Evolutionary conservation across 1,139 yeast genomes (phyloP), one percentile per base, ranked within the genome.

Genomic region (Arxiozyma slooffiae): DNA sequence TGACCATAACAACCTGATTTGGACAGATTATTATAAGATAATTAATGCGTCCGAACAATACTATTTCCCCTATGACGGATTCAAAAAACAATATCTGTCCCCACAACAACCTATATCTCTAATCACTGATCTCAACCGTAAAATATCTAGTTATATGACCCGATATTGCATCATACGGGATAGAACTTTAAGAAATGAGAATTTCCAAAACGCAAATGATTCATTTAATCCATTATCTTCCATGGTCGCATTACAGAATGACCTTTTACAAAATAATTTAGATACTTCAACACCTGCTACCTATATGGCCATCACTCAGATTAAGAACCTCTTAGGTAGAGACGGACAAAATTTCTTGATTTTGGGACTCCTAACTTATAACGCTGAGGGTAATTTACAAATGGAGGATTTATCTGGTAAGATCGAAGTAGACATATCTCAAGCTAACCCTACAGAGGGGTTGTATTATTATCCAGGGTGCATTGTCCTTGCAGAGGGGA

Each of bases 311-410:
- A 79, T 90, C 46, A 85, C 96, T 0, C 74, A 80, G 41, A 81
- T 92, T 52, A 89, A 89, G 60, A 90, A 89, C 62, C 72, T 92
- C 55, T 69, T 90, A 36, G 99, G 98, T 24, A 72, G 96, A 52
- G 86, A 85, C 59, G 92, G 92, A 5, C 74, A 78, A 50, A 76
- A 80, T 52, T 94, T 92, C 62, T 71, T 86, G 30, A 64, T 94
- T 2, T 80, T 90, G 61, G 99, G 98, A 0, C 71, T 89, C 53
- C 67, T 92, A 16, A 73, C 82, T 3, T 74, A 75, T 52, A 82
- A 82, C 50, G 70, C 78, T 7, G 79, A 77, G 52, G 97, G 95
- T 0, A 74, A 78, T 21, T 84, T 79, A 77, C 78, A 80, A 49
- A 66, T 94, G 34, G 96, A 89, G 63, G 99, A 94, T 65, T 76